phyloP scores from a whole-genome alignment of 345 rosid genomes.

The Populus simonii region DNA sequence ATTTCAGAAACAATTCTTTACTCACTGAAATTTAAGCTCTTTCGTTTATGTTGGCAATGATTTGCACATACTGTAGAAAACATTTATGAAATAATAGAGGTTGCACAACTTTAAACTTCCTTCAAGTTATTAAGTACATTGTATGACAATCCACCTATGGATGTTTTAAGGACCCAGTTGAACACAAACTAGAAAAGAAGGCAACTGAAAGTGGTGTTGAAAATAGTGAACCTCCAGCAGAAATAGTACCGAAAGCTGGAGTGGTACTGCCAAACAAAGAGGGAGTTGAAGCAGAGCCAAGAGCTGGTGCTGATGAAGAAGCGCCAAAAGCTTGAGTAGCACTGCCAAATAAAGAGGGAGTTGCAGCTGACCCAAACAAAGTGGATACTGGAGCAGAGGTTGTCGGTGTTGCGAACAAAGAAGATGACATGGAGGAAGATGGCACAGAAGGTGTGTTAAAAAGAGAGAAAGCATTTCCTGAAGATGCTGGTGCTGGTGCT shows the following conservation, averaged over 20 bases:
- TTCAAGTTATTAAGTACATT: background rate
- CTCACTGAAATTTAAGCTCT: background rate
- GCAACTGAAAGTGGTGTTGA: constrained; percentile 65
- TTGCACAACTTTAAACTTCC: background rate
- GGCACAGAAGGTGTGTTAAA: constrained; percentile 61
- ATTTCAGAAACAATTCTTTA: background rate
- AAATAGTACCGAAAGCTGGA: constrained; percentile 39
- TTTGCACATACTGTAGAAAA: background rate
- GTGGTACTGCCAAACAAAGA: constrained; percentile 53
- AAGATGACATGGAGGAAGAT: constrained; percentile 42
- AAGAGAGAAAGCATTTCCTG: constrained; percentile 69
- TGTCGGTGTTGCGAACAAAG: constrained; percentile 68
- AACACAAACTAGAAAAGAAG: constrained; percentile 8
- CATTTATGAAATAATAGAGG: background rate
- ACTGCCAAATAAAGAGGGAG: constrained; percentile 22
- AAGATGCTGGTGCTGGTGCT: constrained; percentile 51
- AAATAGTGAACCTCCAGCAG: constrained; percentile 55
- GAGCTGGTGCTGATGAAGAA: constrained; percentile 40
- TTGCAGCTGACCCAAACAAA: constrained; percentile 48
- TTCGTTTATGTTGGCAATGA: background rate
- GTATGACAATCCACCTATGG: too few relatives aligned
- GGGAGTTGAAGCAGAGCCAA: constrained; percentile 62
- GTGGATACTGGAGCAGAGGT: constrained; percentile 58
- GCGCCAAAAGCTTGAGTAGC: too few relatives aligned
- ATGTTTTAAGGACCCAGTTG: too few relatives aligned